phyloP scores from a whole-genome alignment of 331 rosid genomes.

The Rhamnella rubrinervis region DNA sequence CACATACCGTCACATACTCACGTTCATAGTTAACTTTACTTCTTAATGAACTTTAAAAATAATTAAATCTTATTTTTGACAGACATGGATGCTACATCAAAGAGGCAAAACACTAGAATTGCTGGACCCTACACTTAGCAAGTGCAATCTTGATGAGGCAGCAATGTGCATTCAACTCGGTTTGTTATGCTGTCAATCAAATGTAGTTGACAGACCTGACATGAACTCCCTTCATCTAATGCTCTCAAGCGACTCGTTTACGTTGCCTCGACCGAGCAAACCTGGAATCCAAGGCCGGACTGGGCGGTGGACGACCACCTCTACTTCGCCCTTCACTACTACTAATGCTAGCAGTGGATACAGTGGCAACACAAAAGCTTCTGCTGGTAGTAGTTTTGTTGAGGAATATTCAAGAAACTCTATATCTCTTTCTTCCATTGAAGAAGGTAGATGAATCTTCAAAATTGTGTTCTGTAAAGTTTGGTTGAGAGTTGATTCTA shows the following conservation, averaged over 20 bases:
- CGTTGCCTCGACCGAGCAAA: constrained; percentile 67
- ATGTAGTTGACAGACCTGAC: constrained; percentile 63
- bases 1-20: neutral
- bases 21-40: too few relatives aligned
- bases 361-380: constrained; percentile 39
- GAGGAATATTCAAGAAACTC: constrained; percentile 84
- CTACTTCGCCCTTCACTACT: constrained; percentile 46
- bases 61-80: constrained; percentile 7
- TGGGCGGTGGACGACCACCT: constrained; percentile 55
- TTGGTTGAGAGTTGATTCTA: constrained; percentile 6
- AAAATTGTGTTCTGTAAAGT: constrained; percentile 1
- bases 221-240: constrained; percentile 83
- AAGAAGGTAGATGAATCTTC: constrained; percentile 62
- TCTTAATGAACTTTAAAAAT: neutral
- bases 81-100: constrained; percentile 84
- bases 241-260: constrained; percentile 80
- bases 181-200: constrained; percentile 77
- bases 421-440: constrained; percentile 69
- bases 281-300: constrained; percentile 81
- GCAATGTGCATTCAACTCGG: constrained; percentile 93
- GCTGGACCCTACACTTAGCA: constrained; percentile 50
- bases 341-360: constrained; percentile 47
- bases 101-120: constrained; percentile 58
- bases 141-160: constrained; percentile 66
- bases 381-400: constrained; percentile 50